These are phyloP conservation scores for Pyrrhoderma lamaoense DNA, from an alignment of 1,284 basidiomycete genomes.

Conservation along the genomic window DNA sequence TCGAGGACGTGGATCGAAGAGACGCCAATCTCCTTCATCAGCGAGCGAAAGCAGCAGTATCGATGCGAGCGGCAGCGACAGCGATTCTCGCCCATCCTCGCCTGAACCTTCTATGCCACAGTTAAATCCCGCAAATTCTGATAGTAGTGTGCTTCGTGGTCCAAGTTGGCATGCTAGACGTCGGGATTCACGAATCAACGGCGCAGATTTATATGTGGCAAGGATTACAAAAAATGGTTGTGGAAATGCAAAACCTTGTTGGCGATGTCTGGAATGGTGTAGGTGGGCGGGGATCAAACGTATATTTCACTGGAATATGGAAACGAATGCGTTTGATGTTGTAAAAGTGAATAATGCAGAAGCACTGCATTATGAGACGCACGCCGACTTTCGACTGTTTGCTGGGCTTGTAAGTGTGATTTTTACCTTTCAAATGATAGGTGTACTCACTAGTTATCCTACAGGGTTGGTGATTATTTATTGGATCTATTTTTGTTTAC, in stretches of 20 bases:
- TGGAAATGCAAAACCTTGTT: constrained; percentile 44
- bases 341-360: constrained; percentile 43
- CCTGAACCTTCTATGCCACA: constrained; percentile 6
- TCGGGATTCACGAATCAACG: constrained; percentile 39
- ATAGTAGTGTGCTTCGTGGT: background rate
- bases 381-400: constrained; percentile 39
- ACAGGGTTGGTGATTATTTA: constrained; percentile 17
- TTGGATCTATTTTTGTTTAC: constrained; percentile 10
- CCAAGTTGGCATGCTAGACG: constrained; percentile 31
- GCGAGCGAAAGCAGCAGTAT: constrained; percentile 17
- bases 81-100: constrained; percentile 11
- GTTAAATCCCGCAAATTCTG: background rate
- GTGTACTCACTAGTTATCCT: background rate
- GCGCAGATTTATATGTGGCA: constrained; percentile 49
- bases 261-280: constrained; percentile 50
- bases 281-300: constrained; percentile 51
- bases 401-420: constrained; percentile 32
- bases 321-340: constrained; percentile 38
- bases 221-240: constrained; percentile 42
- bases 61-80: constrained; percentile 13
- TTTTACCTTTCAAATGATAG: background rate
- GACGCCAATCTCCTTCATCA: background rate
- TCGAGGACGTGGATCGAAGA: constrained; percentile 9
- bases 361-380: constrained; percentile 38
- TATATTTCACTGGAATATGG: constrained; percentile 47